Percentiles rank a stretch among this genome's conserved stretches.
Conservation (phyloP, 371 early-diverging fungal species). For the Syncephalis plumigaleata region DNA sequence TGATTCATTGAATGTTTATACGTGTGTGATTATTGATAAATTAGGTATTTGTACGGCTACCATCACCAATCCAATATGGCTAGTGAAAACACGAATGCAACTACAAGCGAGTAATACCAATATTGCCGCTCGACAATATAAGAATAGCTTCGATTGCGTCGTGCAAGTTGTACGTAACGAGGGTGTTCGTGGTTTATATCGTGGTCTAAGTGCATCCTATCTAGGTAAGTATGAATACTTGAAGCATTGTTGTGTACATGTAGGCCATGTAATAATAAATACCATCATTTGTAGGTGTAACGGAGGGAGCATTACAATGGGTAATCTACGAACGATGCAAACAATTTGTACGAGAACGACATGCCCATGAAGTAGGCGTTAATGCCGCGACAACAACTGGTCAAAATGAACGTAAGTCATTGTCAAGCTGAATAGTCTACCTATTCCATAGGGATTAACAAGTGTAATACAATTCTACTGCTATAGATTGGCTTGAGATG, state of each 20-base stretch:
- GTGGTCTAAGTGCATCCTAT: constrained; percentile 82
- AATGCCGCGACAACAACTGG: background rate
- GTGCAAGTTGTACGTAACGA: constrained; percentile 49
- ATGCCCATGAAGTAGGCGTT: no score
- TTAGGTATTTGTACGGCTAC: no score
- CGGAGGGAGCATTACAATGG: constrained; percentile 87
- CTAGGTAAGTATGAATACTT: constrained; percentile 16
- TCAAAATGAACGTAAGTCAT: background rate
- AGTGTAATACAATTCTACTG: no score
- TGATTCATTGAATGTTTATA: no score
- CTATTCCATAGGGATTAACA: no score
- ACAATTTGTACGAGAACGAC: constrained; percentile 6
- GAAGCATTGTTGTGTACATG: no score
- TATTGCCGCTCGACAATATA: constrained; percentile 25
- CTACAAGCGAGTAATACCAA: constrained; percentile 31
- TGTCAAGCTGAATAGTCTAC: no score
- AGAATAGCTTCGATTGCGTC: constrained; percentile 59
- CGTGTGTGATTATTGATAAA: no score
- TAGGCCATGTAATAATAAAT: no score
- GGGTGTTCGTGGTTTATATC: constrained; percentile 69
- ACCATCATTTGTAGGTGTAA: constrained; percentile 57
- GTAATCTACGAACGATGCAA: constrained; percentile 88
- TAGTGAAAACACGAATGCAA: constrained; percentile 19
- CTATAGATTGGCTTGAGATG: constrained; percentile 52
- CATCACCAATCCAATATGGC: no score